These are phyloP conservation scores for Acer saccharum DNA, from an alignment of 345 rosid species.

Conservation along the genomic window DNA sequence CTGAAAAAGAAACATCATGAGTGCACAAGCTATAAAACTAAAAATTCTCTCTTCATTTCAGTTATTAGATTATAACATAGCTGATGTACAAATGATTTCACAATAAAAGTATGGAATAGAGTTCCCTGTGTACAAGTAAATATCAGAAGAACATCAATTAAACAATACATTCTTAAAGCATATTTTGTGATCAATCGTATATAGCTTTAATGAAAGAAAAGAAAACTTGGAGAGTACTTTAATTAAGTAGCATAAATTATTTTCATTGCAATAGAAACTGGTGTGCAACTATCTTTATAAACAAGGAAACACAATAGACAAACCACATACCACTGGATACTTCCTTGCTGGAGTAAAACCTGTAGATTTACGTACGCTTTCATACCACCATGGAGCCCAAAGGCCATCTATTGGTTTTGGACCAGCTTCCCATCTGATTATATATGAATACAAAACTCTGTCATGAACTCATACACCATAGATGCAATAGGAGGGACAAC, in stretches of 20 bases:
- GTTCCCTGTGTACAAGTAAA: neutral
- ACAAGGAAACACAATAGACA: constrained; percentile 17
- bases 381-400: constrained; percentile 94
- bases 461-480: constrained; percentile 10
- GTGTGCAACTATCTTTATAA: neutral
- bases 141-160: neutral
- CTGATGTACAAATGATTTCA: neutral
- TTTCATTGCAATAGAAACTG: constrained; percentile 16
- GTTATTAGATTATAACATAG: neutral
- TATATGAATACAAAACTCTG: constrained; percentile 8
- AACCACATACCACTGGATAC: constrained; percentile 57
- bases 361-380: constrained; percentile 63
- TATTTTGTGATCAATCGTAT: neutral
- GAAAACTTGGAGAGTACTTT: neutral
- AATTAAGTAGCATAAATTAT: neutral
- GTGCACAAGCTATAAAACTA: neutral
- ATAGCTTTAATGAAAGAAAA: neutral
- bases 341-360: constrained; percentile 52
- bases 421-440: constrained; percentile 86
- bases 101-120: neutral
- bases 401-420: constrained; percentile 82
- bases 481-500: neutral
- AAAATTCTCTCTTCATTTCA: neutral
- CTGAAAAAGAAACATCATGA: constrained; percentile 34
- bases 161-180: neutral